A percentile compares a stretch with the other conserved stretches of the same genome.
These are phyloP conservation scores for Plasmodium billcollinsi DNA, from an alignment of 169 alveolate species.

Conservation along the genomic window DNA sequence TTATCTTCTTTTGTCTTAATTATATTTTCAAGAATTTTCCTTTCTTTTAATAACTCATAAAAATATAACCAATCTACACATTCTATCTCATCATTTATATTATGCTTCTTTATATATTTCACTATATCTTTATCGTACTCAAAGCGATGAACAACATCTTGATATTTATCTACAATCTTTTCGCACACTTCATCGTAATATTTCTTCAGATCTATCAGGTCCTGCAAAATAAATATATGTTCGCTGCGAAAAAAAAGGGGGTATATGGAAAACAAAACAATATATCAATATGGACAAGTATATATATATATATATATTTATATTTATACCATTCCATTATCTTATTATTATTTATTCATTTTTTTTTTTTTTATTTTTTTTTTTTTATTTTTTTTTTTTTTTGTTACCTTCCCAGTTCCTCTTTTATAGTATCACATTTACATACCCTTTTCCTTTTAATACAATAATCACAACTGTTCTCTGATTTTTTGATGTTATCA, in stretches of 20 bases:
- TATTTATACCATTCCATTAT: neutral
- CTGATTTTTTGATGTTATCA: conserved; percentile 38
- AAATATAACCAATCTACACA: conserved; percentile 76
- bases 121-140: conserved; percentile 75
- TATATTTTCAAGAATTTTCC: conserved; percentile 56
- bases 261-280: too few species aligned
- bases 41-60: conserved; percentile 72
- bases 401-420: conserved; percentile 71
- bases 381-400: neutral
- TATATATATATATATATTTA: neutral
- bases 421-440: conserved; percentile 65
- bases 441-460: conserved; percentile 62
- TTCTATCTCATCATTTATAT: conserved; percentile 73
- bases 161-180: conserved; percentile 66
- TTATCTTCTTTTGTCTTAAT: conserved; percentile 7
- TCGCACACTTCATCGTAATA: conserved; percentile 71
- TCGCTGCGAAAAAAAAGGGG: conserved; percentile 18
- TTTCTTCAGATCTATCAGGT: conserved; percentile 25
- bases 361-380: neutral
- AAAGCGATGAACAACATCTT: conserved; percentile 57
- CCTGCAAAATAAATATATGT: conserved; percentile 6
- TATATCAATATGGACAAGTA: neutral
- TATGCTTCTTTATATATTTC: conserved; percentile 33
- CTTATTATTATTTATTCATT: neutral
- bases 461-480: conserved; percentile 62